These are phyloP conservation scores for Penicillium sp. DNA, from an alignment of 2,329 filamentous ascomycete genomes.

Conservation along the genomic window DNA sequence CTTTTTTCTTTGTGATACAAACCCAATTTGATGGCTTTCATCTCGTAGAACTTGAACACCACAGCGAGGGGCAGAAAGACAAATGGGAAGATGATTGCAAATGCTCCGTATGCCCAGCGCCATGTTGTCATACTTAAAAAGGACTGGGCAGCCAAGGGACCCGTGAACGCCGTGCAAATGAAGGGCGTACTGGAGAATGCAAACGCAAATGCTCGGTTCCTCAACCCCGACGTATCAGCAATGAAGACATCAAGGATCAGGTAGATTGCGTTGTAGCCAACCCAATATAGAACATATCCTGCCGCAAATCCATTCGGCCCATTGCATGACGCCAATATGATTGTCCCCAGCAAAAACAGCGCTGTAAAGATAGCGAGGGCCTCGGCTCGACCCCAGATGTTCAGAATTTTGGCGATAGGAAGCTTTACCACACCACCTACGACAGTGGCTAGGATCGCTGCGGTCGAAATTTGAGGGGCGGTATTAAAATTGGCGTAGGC, in stretches of 20 bases:
- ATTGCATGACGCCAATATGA: no score
- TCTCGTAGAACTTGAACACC: no score
- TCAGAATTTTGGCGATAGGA: constrained; percentile 60
- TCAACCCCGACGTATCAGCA: constrained; percentile 61
- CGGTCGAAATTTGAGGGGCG: constrained; percentile 53
- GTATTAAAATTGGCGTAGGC: constrained; percentile 53
- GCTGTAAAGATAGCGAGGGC: constrained; percentile 54
- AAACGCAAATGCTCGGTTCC: constrained; percentile 61
- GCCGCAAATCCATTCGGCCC: constrained; percentile 31
- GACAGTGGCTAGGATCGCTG: constrained; percentile 54
- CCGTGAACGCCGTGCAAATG: constrained; percentile 59
- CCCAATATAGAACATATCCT: constrained; percentile 62
- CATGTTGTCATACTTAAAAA: constrained; percentile 47
- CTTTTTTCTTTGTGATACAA: no score
- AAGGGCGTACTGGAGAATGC: constrained; percentile 62
- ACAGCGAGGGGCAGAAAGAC: no score
- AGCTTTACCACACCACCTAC: constrained; percentile 60
- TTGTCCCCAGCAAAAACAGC: constrained; percentile 42
- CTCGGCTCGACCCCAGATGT: constrained; percentile 62
- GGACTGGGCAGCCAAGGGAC: constrained; percentile 55
- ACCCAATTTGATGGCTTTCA: no score
- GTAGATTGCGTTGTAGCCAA: constrained; percentile 57
- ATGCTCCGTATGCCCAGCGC: constrained; percentile 43
- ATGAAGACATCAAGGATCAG: constrained; percentile 61
- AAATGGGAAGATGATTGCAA: no score